Conservation (phyloP, 305 asterid genomes). For the Solanum hybrid region DNA sequence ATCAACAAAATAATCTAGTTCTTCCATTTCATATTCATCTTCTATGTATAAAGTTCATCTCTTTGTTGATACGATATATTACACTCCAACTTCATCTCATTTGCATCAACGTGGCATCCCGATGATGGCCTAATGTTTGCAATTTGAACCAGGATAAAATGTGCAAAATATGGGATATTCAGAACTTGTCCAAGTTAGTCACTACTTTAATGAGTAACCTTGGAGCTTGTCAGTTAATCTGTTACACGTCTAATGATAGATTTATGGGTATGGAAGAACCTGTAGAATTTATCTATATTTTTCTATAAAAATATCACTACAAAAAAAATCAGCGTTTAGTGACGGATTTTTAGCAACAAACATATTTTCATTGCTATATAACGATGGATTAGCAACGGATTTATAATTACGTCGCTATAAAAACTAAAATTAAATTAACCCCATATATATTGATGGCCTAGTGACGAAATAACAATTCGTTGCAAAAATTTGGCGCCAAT, state of each 20-base stretch:
- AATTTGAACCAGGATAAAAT: conserved; percentile 73
- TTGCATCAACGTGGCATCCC: conserved; percentile 88
- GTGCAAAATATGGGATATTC: conserved; percentile 59
- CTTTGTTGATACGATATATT: background rate
- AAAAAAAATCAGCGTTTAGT: too few species aligned
- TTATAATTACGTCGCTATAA: too few species aligned
- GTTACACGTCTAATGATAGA: conserved; percentile 58
- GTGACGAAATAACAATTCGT: too few species aligned
- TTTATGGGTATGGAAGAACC: conserved; percentile 85
- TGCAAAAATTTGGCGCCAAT: too few species aligned
- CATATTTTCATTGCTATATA: too few species aligned
- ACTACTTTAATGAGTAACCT: conserved; percentile 52
- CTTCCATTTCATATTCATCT: conserved; percentile 66
- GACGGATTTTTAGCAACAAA: too few species aligned
- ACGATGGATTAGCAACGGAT: too few species aligned
- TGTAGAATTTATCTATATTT: conserved; percentile 67
- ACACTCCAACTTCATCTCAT: conserved; percentile 13
- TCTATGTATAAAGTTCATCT: conserved; percentile 61
- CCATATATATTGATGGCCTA: too few species aligned
- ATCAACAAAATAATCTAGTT: conserved; percentile 49
- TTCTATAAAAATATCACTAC: background rate
- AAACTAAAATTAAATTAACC: too few species aligned
- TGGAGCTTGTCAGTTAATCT: conserved; percentile 64
- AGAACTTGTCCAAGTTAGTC: conserved; percentile 47
- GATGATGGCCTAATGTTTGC: conserved; percentile 53